Conservation (phyloP, 495 filamentous ascomycete genomes). For the Letharia lupina region DNA sequence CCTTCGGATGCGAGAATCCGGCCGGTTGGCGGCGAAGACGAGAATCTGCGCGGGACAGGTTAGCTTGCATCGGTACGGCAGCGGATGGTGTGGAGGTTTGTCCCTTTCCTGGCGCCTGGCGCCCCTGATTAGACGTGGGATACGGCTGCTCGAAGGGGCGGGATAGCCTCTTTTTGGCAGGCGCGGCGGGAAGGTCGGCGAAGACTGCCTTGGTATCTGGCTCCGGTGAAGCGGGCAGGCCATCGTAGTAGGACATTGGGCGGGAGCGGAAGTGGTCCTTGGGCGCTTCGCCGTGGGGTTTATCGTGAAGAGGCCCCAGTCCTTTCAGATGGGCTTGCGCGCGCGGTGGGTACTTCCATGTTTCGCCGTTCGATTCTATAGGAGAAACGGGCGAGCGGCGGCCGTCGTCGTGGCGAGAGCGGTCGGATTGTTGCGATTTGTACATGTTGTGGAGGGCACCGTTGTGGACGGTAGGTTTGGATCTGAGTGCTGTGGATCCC, state of each 20-base stretch:
- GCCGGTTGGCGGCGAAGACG: background rate
- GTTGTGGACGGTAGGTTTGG: background rate
- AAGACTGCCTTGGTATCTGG: background rate
- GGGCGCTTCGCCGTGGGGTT: background rate
- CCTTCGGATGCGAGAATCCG: background rate
- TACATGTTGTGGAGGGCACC: background rate
- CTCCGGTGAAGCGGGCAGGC: background rate
- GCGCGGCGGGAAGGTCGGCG: background rate
- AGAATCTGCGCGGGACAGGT: background rate
- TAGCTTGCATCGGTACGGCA: background rate
- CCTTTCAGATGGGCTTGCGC: background rate
- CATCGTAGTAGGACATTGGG: background rate
- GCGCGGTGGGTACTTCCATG: background rate
- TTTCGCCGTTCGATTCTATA: background rate
- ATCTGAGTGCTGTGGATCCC: background rate
- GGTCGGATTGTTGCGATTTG: background rate
- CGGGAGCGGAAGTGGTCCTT: background rate
- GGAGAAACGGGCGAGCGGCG: background rate
- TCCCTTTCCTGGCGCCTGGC: background rate
- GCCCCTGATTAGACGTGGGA: background rate
- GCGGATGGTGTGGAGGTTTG: background rate
- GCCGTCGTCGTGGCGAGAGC: background rate
- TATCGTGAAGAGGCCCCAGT: background rate
- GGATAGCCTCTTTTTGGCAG: background rate
- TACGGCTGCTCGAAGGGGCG: conserved; percentile 1